Evolutionary conservation across 2,329 filamentous ascomycete species (phyloP), one percentile per base, ranked within the genome.

Genomic region (Aspergillus ruber): DNA sequence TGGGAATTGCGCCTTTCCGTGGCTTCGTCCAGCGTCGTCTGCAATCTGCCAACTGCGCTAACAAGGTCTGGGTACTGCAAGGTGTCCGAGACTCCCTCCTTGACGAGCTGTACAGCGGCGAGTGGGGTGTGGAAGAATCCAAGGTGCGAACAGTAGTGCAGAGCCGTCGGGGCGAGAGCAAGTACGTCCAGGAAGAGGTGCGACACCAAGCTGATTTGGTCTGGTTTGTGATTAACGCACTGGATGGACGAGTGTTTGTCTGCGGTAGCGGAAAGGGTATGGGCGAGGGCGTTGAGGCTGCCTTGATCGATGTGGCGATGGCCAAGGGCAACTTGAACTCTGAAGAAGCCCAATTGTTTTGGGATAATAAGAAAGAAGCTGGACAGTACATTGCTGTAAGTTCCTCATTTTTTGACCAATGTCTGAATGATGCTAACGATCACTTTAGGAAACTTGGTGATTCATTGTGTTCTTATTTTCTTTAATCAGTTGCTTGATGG

Each of bases 51-150:
- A 96, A 94, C 72, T 95, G 90, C 64, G 90, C 89, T 53, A 96
- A 96, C 77, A 96, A 96, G 74, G 91, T 96, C 60, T 96, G 90
- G 90, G 88, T 96, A 41, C 80, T 96, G 40, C 90, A 96, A 71
- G 90, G 90, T 35, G 84, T 95, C 41, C 86, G 90, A n/a, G 93
- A 98, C 71, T 90, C 87, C 21, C 81, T 95, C 38, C 82, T 97
- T 18, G 93, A 98, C 63, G 93, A 98, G 71, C 84, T 98, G 36
- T 98, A 98, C 74, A 88, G 85, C 49, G 93, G 93, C 57, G 93
- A 98, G 68, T 94, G 95, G 81, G 93, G 93, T 43, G 88, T 93
- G 2, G 87, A 95, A 60, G 91, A 96, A 65, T 83, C 87, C 45
- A 84, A 90, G 65, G 85, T 90, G 44, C 90, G 90, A 72, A 85